Conservation (phyloP, 2,329 filamentous ascomycete genomes). For the Pseudofabraea citricarpa region DNA sequence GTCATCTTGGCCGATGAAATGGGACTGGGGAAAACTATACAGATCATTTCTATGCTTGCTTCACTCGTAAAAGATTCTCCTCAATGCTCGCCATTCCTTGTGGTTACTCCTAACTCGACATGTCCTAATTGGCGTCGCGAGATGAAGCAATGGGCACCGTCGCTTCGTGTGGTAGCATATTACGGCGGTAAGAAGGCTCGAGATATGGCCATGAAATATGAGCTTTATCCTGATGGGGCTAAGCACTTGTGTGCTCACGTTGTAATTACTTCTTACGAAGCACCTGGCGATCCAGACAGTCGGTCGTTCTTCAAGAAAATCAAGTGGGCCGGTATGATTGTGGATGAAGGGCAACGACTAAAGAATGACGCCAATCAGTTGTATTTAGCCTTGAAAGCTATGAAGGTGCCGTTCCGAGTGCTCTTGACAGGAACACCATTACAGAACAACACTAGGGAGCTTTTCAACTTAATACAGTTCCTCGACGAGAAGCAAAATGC, state of each 20-base stretch:
- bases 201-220: constrained; percentile 73
- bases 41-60: constrained; percentile 79
- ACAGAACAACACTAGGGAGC: constrained; percentile 90
- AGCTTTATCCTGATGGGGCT: constrained; percentile 68
- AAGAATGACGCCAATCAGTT: constrained; percentile 88
- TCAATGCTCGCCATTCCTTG: constrained; percentile 81
- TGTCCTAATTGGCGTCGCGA: constrained; percentile 98
- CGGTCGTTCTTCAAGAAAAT: constrained; percentile 62
- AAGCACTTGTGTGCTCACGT: constrained; percentile 79
- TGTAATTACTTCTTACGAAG: constrained; percentile 93
- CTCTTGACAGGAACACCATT: constrained; percentile 84
- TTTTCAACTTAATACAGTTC: constrained; percentile 97
- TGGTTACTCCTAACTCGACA: constrained; percentile 92
- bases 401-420: constrained; percentile 78
- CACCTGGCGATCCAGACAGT: constrained; percentile 69
- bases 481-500: constrained; percentile 70
- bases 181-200: constrained; percentile 75
- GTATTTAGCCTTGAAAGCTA: constrained; percentile 66
- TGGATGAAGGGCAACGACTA: constrained; percentile 91
- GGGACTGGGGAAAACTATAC: constrained; percentile 96
- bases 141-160: constrained; percentile 88
- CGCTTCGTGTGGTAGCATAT: constrained; percentile 83
- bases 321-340: constrained; percentile 81
- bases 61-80: constrained; percentile 64
- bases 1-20: constrained; percentile 95